phyloP scores from a whole-genome alignment of 139 green algal species.

The Chlamydomonas schloesseri region DNA sequence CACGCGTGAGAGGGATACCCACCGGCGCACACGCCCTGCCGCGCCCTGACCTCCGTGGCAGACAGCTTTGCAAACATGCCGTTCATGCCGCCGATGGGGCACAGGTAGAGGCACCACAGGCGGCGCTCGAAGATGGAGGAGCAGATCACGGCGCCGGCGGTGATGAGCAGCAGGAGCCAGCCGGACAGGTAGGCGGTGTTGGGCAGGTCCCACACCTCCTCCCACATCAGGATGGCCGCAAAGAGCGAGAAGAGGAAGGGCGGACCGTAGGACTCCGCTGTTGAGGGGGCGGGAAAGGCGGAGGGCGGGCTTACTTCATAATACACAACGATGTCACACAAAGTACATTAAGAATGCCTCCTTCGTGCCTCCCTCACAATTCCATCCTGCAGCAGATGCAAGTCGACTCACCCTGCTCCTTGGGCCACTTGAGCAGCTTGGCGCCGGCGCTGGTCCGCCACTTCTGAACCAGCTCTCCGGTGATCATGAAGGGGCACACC shows the following conservation, averaged over 20 bases:
- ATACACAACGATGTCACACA: no score
- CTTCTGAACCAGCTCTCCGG: conserved; percentile 79
- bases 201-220: conserved; percentile 84
- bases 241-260: conserved; percentile 85
- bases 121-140: conserved; percentile 79
- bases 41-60: conserved; percentile 81
- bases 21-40: conserved; percentile 84
- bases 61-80: conserved; percentile 89
- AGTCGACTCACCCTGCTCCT: conserved; percentile 50
- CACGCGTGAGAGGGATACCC: not conserved
- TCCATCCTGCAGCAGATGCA: no score
- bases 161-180: conserved; percentile 91
- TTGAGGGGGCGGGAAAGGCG: not conserved
- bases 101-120: conserved; percentile 85
- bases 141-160: conserved; percentile 77
- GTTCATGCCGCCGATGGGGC: conserved; percentile 90
- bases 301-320: no score
- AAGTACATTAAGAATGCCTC: no score
- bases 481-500: conserved; percentile 93
- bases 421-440: conserved; percentile 81
- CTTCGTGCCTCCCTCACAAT: no score
- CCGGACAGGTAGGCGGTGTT: conserved; percentile 76
- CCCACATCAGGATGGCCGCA: conserved; percentile 84
- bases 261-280: conserved; percentile 69
- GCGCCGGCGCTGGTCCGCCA: conserved; percentile 67